Percentiles rank a stretch among this genome's conserved stretches.
phyloP scores from a whole-genome alignment of 371 early-diverging fungal genomes.

The Blakeslea trispora region DNA sequence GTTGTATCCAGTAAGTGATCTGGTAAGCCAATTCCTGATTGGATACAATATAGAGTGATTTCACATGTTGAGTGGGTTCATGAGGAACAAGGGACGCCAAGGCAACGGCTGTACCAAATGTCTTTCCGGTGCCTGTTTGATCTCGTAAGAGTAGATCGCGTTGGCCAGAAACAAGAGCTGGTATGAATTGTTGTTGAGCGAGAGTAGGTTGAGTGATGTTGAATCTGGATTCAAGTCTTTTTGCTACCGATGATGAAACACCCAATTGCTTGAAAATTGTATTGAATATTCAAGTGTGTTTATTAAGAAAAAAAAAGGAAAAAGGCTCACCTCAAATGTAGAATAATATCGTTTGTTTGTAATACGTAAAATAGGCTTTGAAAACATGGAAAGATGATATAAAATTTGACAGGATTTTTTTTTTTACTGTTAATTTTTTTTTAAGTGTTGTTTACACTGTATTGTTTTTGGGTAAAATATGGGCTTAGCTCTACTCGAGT shows the following conservation, averaged over 20 bases:
- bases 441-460: too few species aligned
- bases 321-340: constrained; percentile 22
- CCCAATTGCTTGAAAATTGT: constrained; percentile 68
- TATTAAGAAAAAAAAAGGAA: too few species aligned
- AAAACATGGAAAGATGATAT: too few species aligned
- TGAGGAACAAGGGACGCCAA: constrained; percentile 29
- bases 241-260: constrained; percentile 42
- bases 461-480: too few species aligned
- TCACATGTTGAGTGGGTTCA: constrained; percentile 6
- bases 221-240: constrained; percentile 49
- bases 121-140: constrained; percentile 81
- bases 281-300: too few species aligned
- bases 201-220: constrained; percentile 49
- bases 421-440: too few species aligned
- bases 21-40: constrained; percentile 91
- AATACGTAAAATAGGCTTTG: background rate
- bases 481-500: too few species aligned
- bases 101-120: constrained; percentile 66
- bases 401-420: too few species aligned
- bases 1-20: constrained; percentile 54
- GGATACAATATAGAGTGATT: constrained; percentile 75
- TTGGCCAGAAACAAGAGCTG: constrained; percentile 49
- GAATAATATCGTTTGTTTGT: constrained; percentile 10
- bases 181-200: constrained; percentile 61
- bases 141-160: constrained; percentile 70